Conservation (phyloP, 1,284 basidiomycete genomes). For the Tylopilus sp. region DNA sequence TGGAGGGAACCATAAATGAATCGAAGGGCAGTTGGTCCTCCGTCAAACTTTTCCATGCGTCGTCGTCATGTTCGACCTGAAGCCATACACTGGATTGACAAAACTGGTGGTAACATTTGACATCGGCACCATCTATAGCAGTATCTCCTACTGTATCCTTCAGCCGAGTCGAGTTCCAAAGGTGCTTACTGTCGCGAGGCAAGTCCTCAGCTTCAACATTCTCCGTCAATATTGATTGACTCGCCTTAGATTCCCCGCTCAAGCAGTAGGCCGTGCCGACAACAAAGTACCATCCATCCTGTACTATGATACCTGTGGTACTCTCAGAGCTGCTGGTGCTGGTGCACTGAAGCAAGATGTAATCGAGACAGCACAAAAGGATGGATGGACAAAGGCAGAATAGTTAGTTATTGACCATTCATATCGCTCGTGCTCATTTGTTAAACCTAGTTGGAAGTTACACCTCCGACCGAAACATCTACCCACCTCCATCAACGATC, state of each 20-base stretch:
- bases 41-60: too few relatives aligned
- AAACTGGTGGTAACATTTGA: neutral
- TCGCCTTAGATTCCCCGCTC: neutral
- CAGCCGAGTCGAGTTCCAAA: neutral
- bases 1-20: too few relatives aligned
- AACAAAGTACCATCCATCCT: neutral
- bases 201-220: neutral
- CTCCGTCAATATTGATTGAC: neutral
- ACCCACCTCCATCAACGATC: constrained; percentile 9
- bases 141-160: neutral
- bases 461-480: constrained; percentile 34
- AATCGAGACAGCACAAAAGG: neutral
- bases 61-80: neutral
- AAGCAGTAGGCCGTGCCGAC: neutral
- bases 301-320: neutral
- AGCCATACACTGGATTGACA: neutral
- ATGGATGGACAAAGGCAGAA: neutral
- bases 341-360: neutral
- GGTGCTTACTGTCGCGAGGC: neutral
- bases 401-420: too few relatives aligned
- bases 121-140: neutral
- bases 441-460: constrained; percentile 49
- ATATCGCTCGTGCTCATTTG: neutral
- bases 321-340: neutral
- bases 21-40: too few relatives aligned